Evolutionary conservation across 148 eudicot genomes (phyloP), one percentile per base, ranked within the genome.

Genomic region (Amaranthus hypochondriacus): DNA sequence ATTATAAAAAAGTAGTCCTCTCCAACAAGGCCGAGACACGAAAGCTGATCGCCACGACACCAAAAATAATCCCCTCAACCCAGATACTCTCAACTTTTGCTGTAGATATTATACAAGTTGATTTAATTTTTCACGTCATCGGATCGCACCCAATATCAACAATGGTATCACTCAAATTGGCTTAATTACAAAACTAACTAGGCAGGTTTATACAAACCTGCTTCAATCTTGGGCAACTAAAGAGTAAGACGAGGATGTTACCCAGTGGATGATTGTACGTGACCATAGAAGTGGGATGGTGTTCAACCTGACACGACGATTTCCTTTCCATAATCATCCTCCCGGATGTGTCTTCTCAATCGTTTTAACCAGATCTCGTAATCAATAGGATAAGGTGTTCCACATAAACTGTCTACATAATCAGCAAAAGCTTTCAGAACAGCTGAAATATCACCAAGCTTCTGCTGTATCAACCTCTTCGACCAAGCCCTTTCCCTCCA

Each of bases 401-500:
- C 97, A 78, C 97, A 95, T 7, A 95, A 75, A 82, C 97, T 95
- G 69, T 95, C 99, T 9, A 95, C 99, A 80, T 92, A 95, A 77
- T 95, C 99, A 46, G 99, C 92, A 78, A 95, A 95, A 58, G 97
- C 99, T 80, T 95, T 95, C 57, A 95, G 69, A 54, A 95, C 87
- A 69, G 99, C 97, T 9, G 99, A 92, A 62, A 95, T 87, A 42
- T 95, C 96, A 73, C 99, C 99, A 5, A 95, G 93, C 78, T 78
- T 87, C 80, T 90, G 94, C 78, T 95, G 99, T 74, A 95, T 95
- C 76, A 90, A 62, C 82, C 99, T 77, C 76, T 79, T 92, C 12
- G 99, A 90, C 99, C 99, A 95, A 67, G 92, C 84, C 15, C 72
- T 85, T 68, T 95, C 96, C 78, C 97, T 86, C 99, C 99, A 95